Evolutionary conservation across 176 grass and related monocot species (phyloP), one percentile per base, ranked within the genome.

Genomic region (Rhynchospora pubera): DNA sequence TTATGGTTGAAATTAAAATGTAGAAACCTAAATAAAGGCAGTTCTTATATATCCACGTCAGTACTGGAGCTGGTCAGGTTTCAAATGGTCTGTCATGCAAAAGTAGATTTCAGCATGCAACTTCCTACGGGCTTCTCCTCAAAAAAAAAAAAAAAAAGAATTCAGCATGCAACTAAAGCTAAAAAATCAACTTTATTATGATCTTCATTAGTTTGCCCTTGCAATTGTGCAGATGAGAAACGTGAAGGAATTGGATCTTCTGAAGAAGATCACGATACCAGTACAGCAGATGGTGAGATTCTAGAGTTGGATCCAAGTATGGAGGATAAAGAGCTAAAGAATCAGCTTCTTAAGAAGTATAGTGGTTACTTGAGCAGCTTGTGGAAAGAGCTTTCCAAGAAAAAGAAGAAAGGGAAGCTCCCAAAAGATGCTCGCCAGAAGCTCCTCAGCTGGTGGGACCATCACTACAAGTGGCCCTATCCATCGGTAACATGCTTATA

Each of bases 321-420:
- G 2, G 94, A 91, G 46, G 89, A 93, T 66, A 90, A 84, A 58
- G 94, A 97, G 78, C 84, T 97, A 9, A 93, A 97, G 86, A 86
- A 87, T 42, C 84, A 84, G 46, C 91, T 97, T 39, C 67, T 97
- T 53, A 93, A 90, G 84, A 97, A 97, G 84, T 97, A 91, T 64
- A 93, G 94, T 12, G 94, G 91, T 44, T 97, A 93, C 82, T 82
- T 97, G 74, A 88, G 87, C 84, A 88, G 84, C 87, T 91, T 97
- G 12, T 90, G 86, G 91, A 80, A 80, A 79, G 91, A 97, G 11
- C 89, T 97, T 22, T 97, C 94, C 67, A 93, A 91, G 89, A 97
- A 91, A 73, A 97, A 88, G 87, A 93, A 97, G 87, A 93, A 97
- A 53, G 89, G 91, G 62, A 97, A 97, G 84, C 87, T 97, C 57